Evolutionary conservation across 192 early-diverging fungal genomes (phyloP).

Genomic region (Diversispora eburnea): DNA sequence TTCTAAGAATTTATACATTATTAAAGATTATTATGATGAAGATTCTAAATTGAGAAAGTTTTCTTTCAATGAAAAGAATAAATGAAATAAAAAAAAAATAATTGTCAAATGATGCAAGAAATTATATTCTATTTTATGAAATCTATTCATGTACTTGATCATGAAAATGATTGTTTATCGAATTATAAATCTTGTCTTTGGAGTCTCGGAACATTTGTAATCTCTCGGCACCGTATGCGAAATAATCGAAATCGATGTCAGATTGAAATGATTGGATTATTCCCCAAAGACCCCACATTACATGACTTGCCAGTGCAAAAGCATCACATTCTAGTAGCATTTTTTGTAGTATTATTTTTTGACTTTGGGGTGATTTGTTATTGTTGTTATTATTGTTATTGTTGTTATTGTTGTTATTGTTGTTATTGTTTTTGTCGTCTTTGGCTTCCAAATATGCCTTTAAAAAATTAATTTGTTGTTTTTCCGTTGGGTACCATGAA

Average conservation of each 20-base stretch:
- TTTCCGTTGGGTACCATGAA: slow-evolving; percentile 51
- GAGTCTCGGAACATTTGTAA: neutral
- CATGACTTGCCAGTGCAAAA: slow-evolving; percentile 52
- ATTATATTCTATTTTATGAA: too few relatives aligned
- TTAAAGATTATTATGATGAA: too few relatives aligned
- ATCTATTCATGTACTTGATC: too few relatives aligned
- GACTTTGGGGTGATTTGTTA: slow-evolving; percentile 26
- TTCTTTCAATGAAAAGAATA: too few relatives aligned
- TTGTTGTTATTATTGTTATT: neutral
- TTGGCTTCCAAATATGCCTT: slow-evolving; percentile 60
- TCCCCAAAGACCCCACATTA: slow-evolving; percentile 81
- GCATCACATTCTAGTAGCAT: slow-evolving; percentile 38
- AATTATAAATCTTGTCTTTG: neutral
- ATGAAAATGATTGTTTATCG: too few relatives aligned
- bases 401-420: slow-evolving; percentile 18
- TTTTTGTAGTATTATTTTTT: slow-evolving; percentile 1
- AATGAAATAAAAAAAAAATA: too few relatives aligned
- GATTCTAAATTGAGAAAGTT: too few relatives aligned
- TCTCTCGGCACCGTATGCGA: slow-evolving; percentile 47
- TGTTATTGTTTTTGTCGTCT: slow-evolving; percentile 20
- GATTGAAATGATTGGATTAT: slow-evolving; percentile 70
- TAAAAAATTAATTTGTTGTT: slow-evolving; percentile 58
- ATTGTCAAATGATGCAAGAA: too few relatives aligned
- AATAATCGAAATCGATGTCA: slow-evolving; percentile 77
- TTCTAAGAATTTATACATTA: too few relatives aligned